Evolutionary conservation across 768 basidiomycete species (phyloP).

Genomic region (Mycena amicta): DNA sequence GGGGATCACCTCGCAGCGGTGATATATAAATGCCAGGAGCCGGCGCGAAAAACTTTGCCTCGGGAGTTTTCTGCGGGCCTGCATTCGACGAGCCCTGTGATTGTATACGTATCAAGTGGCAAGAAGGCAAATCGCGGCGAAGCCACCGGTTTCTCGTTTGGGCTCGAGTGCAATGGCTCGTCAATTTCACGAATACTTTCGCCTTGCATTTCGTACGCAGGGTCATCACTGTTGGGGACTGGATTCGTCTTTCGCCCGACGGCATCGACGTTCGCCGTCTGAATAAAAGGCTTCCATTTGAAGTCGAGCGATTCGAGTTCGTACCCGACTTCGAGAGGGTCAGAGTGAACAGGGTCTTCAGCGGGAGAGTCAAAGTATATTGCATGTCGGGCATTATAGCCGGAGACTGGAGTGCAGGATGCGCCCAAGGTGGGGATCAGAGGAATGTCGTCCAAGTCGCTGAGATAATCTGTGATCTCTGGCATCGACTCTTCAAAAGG

Average conservation of each 20-base stretch:
- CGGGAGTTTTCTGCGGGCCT: background rate
- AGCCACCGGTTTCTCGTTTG: too few species aligned
- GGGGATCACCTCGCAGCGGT: constrained; percentile 27
- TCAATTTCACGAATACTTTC: constrained; percentile 11
- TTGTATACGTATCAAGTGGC: background rate
- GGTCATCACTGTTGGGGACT: constrained; percentile 14
- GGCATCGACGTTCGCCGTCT: constrained; percentile 23
- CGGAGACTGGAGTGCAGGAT: constrained; percentile 56
- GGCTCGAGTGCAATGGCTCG: background rate
- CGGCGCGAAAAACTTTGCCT: constrained; percentile 34
- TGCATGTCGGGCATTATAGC: constrained; percentile 32
- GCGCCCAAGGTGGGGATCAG: too few species aligned
- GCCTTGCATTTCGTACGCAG: constrained; percentile 18
- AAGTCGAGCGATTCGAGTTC: constrained; percentile 53
- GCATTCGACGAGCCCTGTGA: background rate
- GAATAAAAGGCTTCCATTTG: constrained; percentile 56
- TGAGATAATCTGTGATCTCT: background rate
- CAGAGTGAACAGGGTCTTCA: constrained; percentile 50
- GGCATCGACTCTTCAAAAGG: background rate
- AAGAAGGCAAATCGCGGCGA: background rate
- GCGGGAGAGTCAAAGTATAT: constrained; percentile 56
- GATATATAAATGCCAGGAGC: constrained; percentile 42
- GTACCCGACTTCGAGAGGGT: constrained; percentile 35
- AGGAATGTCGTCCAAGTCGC: background rate
- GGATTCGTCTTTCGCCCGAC: background rate